Base-by-base conservation (phyloP, 495 filamentous ascomycete genomes). In the Penicillium canariense region DNA sequence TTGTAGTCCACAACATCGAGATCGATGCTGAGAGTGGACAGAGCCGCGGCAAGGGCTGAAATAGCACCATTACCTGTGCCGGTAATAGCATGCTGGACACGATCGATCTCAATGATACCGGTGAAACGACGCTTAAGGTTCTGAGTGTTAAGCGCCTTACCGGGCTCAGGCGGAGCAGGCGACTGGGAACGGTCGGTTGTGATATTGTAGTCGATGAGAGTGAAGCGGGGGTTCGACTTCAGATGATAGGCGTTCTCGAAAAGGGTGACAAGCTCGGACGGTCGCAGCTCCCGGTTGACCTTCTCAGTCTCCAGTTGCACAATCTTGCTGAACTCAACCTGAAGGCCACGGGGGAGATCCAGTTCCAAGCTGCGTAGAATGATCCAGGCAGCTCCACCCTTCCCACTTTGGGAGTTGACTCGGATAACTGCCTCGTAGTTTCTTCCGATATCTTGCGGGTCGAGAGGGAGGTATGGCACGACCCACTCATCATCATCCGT, bases 351-450 rank as follows among this genome's bases (percentile, higher is more conserved):
- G 4, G 94, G 94, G 56, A 97, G 81, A 72, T 96, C 94, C 58
- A 97, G 88, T 62, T 96, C 84, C 54, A 97, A 81, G 42, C 85
- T 83, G 42, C 88, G 87, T 65, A 90, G 84, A 68, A 98, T 92
- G 59, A 97, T 86, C 91, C 90, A 97, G 35, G 94, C 93, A 53
- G 90, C 87, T 59, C 94, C 94, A 50, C 92, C 94, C 75, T 98
- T 98, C 49, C 94, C 94, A 55, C 84, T 89, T 67, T 98, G 94
- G 20, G 88, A 93, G 73, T 97, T 98, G 79, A 97, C 94, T 27
- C 93, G 89, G 69, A 98, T 98, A 68, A 97, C 88, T 35, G 93
- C 93, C 73, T 97, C 92, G 79, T 97, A 97, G 26, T 87, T 97
- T 10, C 93, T 85, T 22, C 94, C 94, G 50, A 97, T 96, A 73